Base-by-base conservation (phyloP, 257 asterid species). In the Nicotiana benthamiana region DNA sequence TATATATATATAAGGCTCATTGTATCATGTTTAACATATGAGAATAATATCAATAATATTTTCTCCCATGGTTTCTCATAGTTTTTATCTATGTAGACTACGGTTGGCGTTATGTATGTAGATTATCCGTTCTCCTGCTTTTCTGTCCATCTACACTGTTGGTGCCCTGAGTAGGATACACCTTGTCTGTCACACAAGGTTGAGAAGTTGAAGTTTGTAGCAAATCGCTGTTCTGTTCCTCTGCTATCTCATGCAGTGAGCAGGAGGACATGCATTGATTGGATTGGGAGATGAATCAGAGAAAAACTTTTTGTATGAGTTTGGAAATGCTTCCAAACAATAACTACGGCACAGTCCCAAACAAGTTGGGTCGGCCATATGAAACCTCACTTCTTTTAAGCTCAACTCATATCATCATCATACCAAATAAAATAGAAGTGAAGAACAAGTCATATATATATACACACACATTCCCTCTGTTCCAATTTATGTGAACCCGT, bases 251-350 rank as follows among this genome's bases (percentile, higher is more conserved):
- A 32, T 32, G 51, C 75, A 65, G 51, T 32, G 27, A 30, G 27
- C 34, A 15, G 22, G 75, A 65, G 51, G 26, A 65, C 26, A 65
- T 26, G 7, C 34, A 30, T 36, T 65, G 75, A 34, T 65, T 65
- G 75, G 75, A 32, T 65, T 17, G 16, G 75, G 27, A 32, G 52
- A 66, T 66, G 52, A 66, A 66, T 66, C 75, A 66, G 13, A 66
- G 27, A 30, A 30, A 28, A 32, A 66, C 43, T 17, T 9, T 4
- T 66, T 32, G 40, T 9, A 66, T 22, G 75, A 18, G 51, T 32
- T 52, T 12, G n/a, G 36, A 63, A 63, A 63, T 63, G 70, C 6
- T 63, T 28, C 20, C 43, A 20, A 63, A 63, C 40, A 34, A 34
- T 34, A 34, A 34, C 40, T 34, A 5, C 40, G 9, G 40, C 40